Conservation (phyloP, 192 early-diverging fungal genomes). For the Chytriomyces sp. region DNA sequence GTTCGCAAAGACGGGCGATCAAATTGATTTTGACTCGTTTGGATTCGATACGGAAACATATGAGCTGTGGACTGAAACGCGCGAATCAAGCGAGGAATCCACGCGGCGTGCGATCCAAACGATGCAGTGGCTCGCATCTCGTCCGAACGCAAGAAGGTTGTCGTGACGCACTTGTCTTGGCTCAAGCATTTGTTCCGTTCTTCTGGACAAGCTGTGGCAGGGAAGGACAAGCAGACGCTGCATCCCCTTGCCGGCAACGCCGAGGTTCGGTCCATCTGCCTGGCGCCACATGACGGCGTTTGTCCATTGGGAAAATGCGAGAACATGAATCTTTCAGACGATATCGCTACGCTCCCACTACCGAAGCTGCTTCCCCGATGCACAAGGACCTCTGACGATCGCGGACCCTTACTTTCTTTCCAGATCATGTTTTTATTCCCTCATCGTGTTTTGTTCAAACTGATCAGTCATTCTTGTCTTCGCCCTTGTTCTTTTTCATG, state of each 20-base stretch:
- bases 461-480: too few species aligned
- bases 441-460: too few species aligned
- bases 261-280: constrained; percentile 2
- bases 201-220: not conserved
- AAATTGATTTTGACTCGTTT: constrained; percentile 1
- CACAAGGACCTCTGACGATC: constrained; percentile 7
- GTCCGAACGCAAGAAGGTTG: not conserved
- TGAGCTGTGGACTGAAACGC: not conserved
- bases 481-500: too few species aligned
- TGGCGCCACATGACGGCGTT: not conserved
- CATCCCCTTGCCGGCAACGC: constrained; percentile 5
- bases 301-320: not conserved
- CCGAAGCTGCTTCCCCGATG: not conserved
- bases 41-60: not conserved
- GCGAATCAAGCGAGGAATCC: not conserved
- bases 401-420: not conserved
- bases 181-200: constrained; percentile 1
- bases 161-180: constrained; percentile 3
- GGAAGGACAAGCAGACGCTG: not conserved
- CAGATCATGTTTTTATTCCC: too few species aligned
- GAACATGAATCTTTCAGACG: not conserved
- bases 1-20: not conserved
- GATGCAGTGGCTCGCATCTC: not conserved
- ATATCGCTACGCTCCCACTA: not conserved
- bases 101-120: not conserved